Base-by-base conservation (phyloP, 371 early-diverging fungal species). In the Batkoa obscura region DNA sequence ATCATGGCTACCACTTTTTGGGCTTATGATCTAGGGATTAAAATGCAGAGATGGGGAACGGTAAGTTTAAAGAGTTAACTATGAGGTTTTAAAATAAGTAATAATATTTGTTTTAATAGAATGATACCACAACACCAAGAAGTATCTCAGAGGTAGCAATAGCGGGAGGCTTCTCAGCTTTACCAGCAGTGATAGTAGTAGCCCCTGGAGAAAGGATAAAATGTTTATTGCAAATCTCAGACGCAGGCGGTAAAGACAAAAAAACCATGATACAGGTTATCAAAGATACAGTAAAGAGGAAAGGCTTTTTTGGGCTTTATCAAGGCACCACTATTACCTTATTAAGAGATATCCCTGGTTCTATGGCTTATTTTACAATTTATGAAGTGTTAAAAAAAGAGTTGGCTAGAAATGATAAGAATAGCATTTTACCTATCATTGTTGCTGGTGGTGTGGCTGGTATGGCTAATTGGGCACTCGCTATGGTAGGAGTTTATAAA, bases 141-240 rank as follows among this genome's bases (percentile, higher is more conserved):
- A 45, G 17, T 4, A 15, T 45, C n/a, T n/a, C 10, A 15, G 45
- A 45, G n/a, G 4, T 45, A n/a, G 8, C 83, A 68, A 17, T 88
- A 67, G 96, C 95, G 36, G 95, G 98, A 64, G 92, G 83, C 30
- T 89, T 95, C 74, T 91, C 92, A 6, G 95, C 95, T 53, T 75
- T 90, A 33, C 93, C 94, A 15, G 88, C 94, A 33, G 92, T 94
- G 13, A 67, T 89, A 58, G 70, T 96, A 58, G 88, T 88, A 84
- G 80, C 84, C 50, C 94, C 83, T 56, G 81, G 84, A 67, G 96
- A 95, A 68, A 87, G 95, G 61, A 79, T 97, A 71, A 97, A 95
- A 76, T 88, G 89, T 43, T 66, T 92, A 59, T 75, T 94, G 69
- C 96, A 94, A 66, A 82, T 85, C 32, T 71, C 75, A 52, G 62